Evolutionary conservation across 2,329 filamentous ascomycete species (phyloP).

Genomic region (Aspergillus japonicus): DNA sequence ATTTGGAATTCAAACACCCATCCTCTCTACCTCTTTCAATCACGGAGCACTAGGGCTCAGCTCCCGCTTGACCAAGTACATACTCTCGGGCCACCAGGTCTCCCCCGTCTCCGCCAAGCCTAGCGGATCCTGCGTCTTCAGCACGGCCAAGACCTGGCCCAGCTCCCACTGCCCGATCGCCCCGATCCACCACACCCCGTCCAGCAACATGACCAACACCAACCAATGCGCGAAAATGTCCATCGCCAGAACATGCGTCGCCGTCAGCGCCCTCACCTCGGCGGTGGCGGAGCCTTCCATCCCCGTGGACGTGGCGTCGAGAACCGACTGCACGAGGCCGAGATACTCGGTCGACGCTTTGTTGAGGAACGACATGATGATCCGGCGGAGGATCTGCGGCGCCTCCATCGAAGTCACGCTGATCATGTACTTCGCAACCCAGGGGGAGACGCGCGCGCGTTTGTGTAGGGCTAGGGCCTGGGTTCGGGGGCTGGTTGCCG

Average conservation of each 20-base stretch:
- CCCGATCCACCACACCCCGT: conserved; percentile 37
- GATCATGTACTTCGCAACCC: conserved; percentile 38
- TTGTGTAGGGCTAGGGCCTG: not conserved
- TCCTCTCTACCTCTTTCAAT: too few species aligned
- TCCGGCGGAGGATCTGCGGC: conserved; percentile 36
- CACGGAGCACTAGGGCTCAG: conserved; percentile 5
- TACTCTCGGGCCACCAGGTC: conserved; percentile 29
- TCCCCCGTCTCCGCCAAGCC: conserved; percentile 9
- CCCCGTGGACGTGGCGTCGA: conserved; percentile 16
- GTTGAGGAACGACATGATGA: conserved; percentile 45
- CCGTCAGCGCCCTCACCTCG: conserved; percentile 3
- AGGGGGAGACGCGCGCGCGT: conserved; percentile 31
- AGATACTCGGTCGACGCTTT: conserved; percentile 37
- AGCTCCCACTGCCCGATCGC: conserved; percentile 29
- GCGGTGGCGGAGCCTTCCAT: not conserved
- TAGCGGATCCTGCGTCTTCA: conserved; percentile 16
- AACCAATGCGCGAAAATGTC: conserved; percentile 36
- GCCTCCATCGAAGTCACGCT: conserved; percentile 35
- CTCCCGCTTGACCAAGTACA: conserved; percentile 21
- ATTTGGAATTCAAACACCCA: too few species aligned
- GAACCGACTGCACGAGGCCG: conserved; percentile 34
- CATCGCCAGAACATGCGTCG: conserved; percentile 20
- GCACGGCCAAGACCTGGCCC: conserved; percentile 22
- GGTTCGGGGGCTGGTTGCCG: not conserved
- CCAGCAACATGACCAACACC: conserved; percentile 31